A percentile compares a stretch with the other conserved stretches of the same genome.
phyloP scores from a whole-genome alignment of 495 filamentous ascomycete species.

The Niebla homalea region DNA sequence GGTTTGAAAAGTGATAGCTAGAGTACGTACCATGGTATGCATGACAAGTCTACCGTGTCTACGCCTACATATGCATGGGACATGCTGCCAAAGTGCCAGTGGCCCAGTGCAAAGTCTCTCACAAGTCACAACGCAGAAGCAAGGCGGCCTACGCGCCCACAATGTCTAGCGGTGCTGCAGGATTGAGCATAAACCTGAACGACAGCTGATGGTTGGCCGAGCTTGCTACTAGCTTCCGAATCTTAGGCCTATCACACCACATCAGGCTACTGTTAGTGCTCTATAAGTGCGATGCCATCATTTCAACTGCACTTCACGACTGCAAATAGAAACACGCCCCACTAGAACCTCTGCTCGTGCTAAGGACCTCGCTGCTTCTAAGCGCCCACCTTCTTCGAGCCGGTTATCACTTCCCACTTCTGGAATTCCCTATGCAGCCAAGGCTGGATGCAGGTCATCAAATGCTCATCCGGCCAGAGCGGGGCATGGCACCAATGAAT shows the following conservation, averaged over 20 bases:
- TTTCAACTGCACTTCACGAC: neutral
- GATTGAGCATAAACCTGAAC: too few relatives aligned
- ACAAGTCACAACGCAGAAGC: too few relatives aligned
- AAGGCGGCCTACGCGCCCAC: too few relatives aligned
- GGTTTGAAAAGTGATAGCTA: too few relatives aligned
- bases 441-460: constrained; percentile 13
- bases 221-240: too few relatives aligned
- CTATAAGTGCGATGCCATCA: neutral
- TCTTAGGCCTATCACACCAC: neutral
- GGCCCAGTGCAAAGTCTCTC: too few relatives aligned
- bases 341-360: neutral
- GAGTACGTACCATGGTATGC: too few relatives aligned
- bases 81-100: too few relatives aligned
- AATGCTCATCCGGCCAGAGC: constrained; percentile 3
- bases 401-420: neutral
- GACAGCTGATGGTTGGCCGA: too few relatives aligned
- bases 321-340: neutral
- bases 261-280: neutral
- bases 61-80: too few relatives aligned
- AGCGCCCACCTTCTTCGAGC: constrained; percentile 6
- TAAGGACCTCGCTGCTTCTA: neutral
- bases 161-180: too few relatives aligned
- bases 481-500: constrained; percentile 5
- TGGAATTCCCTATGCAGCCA: neutral
- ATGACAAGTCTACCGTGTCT: too few relatives aligned